These are phyloP conservation scores for Pseudogymnoascus sp. DNA, from an alignment of 2,329 filamentous ascomycete genomes.

Conservation along the genomic window DNA sequence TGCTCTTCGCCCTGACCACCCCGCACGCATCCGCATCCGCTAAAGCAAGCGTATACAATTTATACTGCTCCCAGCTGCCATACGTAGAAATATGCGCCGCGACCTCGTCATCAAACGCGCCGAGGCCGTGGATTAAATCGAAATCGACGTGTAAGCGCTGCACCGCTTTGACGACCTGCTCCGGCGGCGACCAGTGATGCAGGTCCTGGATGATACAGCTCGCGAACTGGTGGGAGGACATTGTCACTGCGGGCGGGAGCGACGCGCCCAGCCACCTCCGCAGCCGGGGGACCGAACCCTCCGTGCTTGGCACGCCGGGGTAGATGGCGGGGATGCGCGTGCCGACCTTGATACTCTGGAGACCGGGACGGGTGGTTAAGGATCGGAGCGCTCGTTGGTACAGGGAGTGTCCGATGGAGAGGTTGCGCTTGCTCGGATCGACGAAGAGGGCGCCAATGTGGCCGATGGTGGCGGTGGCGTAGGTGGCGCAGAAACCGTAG, in stretches of 20 bases:
- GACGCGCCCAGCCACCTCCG: conserved; percentile 66
- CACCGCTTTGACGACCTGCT: conserved; percentile 53
- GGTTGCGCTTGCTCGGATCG: conserved; percentile 75
- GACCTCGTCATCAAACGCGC: conserved; percentile 47
- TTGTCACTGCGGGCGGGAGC: conserved; percentile 47
- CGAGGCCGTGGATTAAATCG: conserved; percentile 55
- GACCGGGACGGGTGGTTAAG: conserved; percentile 60
- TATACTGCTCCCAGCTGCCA: conserved; percentile 56
- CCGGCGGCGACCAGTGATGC: conserved; percentile 53
- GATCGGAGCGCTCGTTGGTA: conserved; percentile 78
- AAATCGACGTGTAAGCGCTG: conserved; percentile 46
- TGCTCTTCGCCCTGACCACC: conserved; percentile 59
- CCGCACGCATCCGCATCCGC: conserved; percentile 55
- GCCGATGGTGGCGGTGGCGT: conserved; percentile 56
- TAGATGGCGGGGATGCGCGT: conserved; percentile 79
- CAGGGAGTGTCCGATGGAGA: conserved; percentile 85
- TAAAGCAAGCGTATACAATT: conserved; percentile 61
- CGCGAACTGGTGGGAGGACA: conserved; percentile 57
- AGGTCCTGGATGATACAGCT: conserved; percentile 58
- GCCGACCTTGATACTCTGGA: conserved; percentile 78
- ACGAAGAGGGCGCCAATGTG: conserved; percentile 85
- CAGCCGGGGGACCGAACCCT: conserved; percentile 31
- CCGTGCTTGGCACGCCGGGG: conserved; percentile 69
- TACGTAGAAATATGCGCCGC: conserved; percentile 56
- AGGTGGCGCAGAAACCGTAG: conserved; percentile 89